Evolutionary conservation across 176 grass and related monocot genomes (phyloP), one percentile per base, ranked within the genome.

Genomic region (Urochloa ruziziensis): DNA sequence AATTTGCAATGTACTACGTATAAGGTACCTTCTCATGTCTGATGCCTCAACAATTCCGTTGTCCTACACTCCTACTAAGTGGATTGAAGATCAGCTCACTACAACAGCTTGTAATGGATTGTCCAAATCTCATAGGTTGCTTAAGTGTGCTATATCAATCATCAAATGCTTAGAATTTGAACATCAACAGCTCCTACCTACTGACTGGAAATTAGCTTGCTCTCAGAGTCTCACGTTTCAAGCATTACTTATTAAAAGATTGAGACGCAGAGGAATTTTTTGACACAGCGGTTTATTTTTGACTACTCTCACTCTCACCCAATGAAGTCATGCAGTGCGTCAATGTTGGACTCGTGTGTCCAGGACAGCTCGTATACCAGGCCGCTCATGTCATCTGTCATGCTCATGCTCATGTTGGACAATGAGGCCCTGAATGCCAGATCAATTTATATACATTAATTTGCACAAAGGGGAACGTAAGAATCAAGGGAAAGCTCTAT

Each of bases 381-480:
- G 53, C 79, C 87, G 29, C 71, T 23, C 0, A 92, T 89, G 77
- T 80, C 86, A 70, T 78, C 47, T 9, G 49, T 80, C n/a, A n/a
- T n/a, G n/a, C 7, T 78, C 48, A 52, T 52, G 17, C 5, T 78
- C 67, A 83, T 86, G 85, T 63, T 91, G 37, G 81, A 74, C 63
- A 94, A 46, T 27, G 67, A 81, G 10, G 68, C 35, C 36, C 80
- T 89, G 83, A n/a, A 27, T 37, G 10, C 83, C 83, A 40, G 86
- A 75, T 27, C 49, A 66, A 32, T 65, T 73, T 24, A 25, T 25
- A 16, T 89, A 59, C 70, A 82, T 86, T 54, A 49, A 17, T 49
- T 10, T 49, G 30, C 65, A 21, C 29, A 63, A 65, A n/a, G 27
- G 81, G 82, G 35, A 58, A 30, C 79, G 67, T 33, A 34, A 77